Evolutionary conservation across 441 rosid genomes (phyloP).

Genomic region (Arabidopsis lyrata): DNA sequence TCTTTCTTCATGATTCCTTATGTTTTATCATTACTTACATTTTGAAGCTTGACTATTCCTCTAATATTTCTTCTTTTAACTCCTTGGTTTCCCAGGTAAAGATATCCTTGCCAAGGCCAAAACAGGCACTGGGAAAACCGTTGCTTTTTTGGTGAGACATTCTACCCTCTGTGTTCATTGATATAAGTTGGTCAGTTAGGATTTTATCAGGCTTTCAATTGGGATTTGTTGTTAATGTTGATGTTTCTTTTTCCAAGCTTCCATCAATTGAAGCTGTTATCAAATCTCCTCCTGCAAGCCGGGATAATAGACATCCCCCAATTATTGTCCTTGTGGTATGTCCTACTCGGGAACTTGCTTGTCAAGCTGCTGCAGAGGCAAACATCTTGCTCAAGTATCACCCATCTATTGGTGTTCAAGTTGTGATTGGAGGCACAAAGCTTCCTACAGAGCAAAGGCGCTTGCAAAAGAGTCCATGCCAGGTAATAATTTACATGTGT

Average conservation of each 20-base stretch:
- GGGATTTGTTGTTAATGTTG: slow-evolving; percentile 22
- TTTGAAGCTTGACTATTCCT: slow-evolving; percentile 12
- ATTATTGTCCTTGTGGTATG: slow-evolving; percentile 84
- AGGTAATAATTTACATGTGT: slow-evolving; percentile 48
- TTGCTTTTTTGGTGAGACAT: slow-evolving; percentile 58
- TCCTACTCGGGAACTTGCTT: slow-evolving; percentile 96
- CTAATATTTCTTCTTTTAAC: not conserved
- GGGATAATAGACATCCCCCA: slow-evolving; percentile 73
- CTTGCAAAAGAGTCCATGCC: slow-evolving; percentile 86
- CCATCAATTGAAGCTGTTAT: slow-evolving; percentile 88
- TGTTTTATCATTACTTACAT: slow-evolving; percentile 6
- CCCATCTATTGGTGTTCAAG: slow-evolving; percentile 87
- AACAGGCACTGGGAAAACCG: slow-evolving; percentile 96
- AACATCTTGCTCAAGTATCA: slow-evolving; percentile 79
- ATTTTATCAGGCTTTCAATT: slow-evolving; percentile 4
- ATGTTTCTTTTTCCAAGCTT: slow-evolving; percentile 58
- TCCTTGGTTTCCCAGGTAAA: slow-evolving; percentile 63
- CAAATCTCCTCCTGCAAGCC: slow-evolving; percentile 66
- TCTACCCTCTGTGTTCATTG: slow-evolving; percentile 1
- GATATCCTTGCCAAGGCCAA: slow-evolving; percentile 85
- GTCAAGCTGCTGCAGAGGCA: slow-evolving; percentile 95
- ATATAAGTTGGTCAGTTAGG: slow-evolving; percentile 22
- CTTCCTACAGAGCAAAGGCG: slow-evolving; percentile 81
- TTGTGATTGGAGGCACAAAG: slow-evolving; percentile 93
- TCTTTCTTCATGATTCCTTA: slow-evolving; percentile 18